phyloP scores from a whole-genome alignment of 148 eudicot genomes.

The Rhododendron kiyosumense region DNA sequence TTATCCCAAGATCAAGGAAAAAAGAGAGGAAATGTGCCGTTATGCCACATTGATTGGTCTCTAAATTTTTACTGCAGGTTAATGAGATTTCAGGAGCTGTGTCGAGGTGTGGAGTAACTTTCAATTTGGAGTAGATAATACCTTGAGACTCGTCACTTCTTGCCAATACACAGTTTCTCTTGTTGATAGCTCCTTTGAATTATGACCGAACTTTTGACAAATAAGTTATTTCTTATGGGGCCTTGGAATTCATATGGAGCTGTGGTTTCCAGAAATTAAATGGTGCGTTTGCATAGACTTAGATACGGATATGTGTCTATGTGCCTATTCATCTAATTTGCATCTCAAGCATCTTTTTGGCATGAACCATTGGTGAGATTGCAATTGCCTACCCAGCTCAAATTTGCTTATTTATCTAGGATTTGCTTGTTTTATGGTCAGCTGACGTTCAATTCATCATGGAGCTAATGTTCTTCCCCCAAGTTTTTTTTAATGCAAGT shows the following conservation, averaged over 20 bases:
- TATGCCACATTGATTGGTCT: not conserved
- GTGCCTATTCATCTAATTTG: not conserved
- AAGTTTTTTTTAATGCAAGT: not conserved
- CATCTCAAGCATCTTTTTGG: not conserved
- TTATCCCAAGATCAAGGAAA: not conserved
- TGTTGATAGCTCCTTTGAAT: not conserved
- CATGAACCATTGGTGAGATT: not conserved
- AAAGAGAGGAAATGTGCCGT: not conserved
- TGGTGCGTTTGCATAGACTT: not conserved
- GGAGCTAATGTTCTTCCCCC: not conserved
- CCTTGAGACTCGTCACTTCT: not conserved
- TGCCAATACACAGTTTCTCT: not conserved
- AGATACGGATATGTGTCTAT: not conserved
- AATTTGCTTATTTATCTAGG: not conserved
- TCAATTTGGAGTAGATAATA: not conserved
- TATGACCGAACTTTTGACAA: not conserved
- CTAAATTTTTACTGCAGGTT: slow-evolving; percentile 46
- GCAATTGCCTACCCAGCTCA: not conserved
- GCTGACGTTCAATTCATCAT: not conserved
- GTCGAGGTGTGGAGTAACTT: slow-evolving; percentile 8
- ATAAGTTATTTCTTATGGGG: not conserved
- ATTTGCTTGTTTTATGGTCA: not conserved
- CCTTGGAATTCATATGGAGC: slow-evolving; percentile 2
- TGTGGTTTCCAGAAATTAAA: not conserved
- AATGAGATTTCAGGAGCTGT: slow-evolving; percentile 62